These are phyloP conservation scores for Penicillium janthinellum DNA, from an alignment of 2,329 filamentous ascomycete genomes.

Conservation along the genomic window DNA sequence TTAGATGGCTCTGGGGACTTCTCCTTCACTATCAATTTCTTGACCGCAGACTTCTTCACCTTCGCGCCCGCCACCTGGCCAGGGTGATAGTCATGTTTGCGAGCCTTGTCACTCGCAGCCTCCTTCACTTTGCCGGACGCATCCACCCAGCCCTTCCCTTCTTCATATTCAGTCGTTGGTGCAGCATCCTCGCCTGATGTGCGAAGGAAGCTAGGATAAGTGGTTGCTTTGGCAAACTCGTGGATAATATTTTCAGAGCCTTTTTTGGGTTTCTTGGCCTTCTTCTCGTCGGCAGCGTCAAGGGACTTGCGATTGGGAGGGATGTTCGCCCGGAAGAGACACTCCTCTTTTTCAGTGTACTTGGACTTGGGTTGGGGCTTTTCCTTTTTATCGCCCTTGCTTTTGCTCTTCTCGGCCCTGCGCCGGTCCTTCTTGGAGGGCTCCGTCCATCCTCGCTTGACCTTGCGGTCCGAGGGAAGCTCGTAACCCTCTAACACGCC, in stretches of 20 bases:
- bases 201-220: conserved; percentile 80
- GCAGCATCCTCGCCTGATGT: conserved; percentile 50
- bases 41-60: conserved; percentile 27
- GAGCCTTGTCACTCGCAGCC: conserved; percentile 30
- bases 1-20: conserved; percentile 21
- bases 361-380: conserved; percentile 68
- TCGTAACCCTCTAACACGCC: conserved; percentile 66
- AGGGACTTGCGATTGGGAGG: conserved; percentile 57
- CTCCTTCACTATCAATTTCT: conserved; percentile 16
- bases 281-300: conserved; percentile 39
- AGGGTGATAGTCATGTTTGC: conserved; percentile 33
- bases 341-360: conserved; percentile 78
- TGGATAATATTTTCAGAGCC: conserved; percentile 71
- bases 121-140: conserved; percentile 71
- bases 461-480: conserved; percentile 71
- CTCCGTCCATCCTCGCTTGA: conserved; percentile 89
- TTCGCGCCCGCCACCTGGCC: conserved; percentile 35
- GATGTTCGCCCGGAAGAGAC: conserved; percentile 80
- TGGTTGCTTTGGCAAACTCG: conserved; percentile 84
- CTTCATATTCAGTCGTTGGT: conserved; percentile 67
- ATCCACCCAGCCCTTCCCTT: conserved; percentile 88
- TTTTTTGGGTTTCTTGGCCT: conserved; percentile 59
- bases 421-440: conserved; percentile 53
- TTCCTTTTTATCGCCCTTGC: conserved; percentile 59
- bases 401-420: conserved; percentile 52